Base-by-base conservation (phyloP, 345 rosid genomes). In the Brassica nigra region DNA sequence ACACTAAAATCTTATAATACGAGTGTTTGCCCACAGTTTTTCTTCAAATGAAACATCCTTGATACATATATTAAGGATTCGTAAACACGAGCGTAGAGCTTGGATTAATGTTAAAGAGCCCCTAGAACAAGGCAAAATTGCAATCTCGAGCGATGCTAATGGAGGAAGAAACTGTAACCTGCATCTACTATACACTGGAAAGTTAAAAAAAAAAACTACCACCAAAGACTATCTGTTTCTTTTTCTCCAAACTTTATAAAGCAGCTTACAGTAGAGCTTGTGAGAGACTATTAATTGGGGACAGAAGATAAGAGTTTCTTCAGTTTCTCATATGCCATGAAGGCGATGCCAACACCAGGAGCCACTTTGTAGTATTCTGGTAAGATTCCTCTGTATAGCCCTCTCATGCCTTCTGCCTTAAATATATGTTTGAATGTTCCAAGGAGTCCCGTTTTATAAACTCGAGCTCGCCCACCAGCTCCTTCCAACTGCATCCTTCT, bases 291-390 rank as follows among this genome's bases (percentile, higher is more conserved):
- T 27, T 55, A 71, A 27, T 76, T 71, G 20, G 70, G 77, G 37
- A 6, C 77, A 8, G 72, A 20, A 10, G 81, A 68, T 6, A 89
- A 81, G 36, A 88, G 83, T 73, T 73, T 83, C 89, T 89, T 91
- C 85, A 95, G 70, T 59, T 85, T 73, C 84, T 95, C 99, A 1
- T 89, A 93, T 7, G 97, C 89, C 98, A 92, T 95, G 85, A 95
- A 95, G 83, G 92, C 86, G 47, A 93, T 95, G 37, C 99, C 99
- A 5, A 95, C 97, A 64, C 96, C 88, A 0, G 98, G 99, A 71
- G 89, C 98, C 71, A 92, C 99, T 88, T 92, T 92, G 85, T 88
- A 95, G 86, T 89, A 95, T 75, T 95, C 97, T 3, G 99, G 98
- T 75, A 91, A 85, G 76, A 95, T 95, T 27, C 98, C 98, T 83